Evolutionary conservation across 306 rosid species (phyloP), one percentile per base, ranked within the genome.

Genomic region (Styphnolobium japonicum): DNA sequence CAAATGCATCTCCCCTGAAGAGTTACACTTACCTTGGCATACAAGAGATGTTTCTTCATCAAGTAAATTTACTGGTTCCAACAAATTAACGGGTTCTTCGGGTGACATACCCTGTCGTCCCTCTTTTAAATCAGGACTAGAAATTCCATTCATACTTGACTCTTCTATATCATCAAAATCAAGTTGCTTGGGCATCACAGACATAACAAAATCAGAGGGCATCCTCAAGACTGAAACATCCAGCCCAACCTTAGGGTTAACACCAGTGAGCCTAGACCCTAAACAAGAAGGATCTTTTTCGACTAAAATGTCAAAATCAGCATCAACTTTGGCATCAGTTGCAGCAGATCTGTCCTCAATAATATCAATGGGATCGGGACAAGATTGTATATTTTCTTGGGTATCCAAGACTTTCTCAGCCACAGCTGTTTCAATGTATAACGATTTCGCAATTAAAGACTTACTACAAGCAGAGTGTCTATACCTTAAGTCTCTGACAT

Each of bases 131-230:
- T 82, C 77, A 63, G 66, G 78, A 73, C 85, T 61, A 76, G 81
- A 80, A 68, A 79, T 43, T 79, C 76, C 84, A 48, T 81, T 79
- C 83, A 75, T 71, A 75, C 81, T 71, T 12, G 65, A 76, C 10
- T 55, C 76, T 65, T 83, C 92, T 4, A 73, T 71, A 5, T 82
- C 83, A 81, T 80, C 93, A 85, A 87, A 87, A 78, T 85, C 76
- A 75, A 85, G 90, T 62, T 92, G 86, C 74, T 83, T 87, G 67
- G 92, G 91, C 77, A 79, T 82, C 82, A 84, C 80, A 74, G 81
- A 67, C 82, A 74, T 79, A 12, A 40, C 77, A 69, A 51, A 76
- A 83, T 80, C 88, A 88, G 89, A 36, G 65, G 85, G 72, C 12
- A 39, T 29, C 83, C 73, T 80, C 23, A 49, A 64, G 79, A 19